Evolutionary conservation across 805 yeast species (phyloP).

Genomic region (Helenozyma rhizophorensis): DNA sequence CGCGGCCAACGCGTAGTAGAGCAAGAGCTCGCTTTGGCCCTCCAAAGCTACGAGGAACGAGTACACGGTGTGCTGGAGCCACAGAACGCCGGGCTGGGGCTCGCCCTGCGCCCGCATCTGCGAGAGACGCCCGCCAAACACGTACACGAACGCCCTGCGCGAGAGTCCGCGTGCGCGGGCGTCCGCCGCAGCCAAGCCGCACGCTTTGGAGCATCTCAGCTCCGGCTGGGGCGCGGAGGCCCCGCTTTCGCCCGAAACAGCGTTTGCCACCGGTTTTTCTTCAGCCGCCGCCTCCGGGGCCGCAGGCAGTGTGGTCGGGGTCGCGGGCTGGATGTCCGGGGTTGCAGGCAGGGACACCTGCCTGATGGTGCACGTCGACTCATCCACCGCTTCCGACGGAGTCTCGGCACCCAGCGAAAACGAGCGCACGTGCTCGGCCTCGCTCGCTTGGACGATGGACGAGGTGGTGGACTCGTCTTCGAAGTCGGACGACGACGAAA

Average conservation of each 20-base stretch:
- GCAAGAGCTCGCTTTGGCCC: conserved; percentile 3
- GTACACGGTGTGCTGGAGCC: background rate
- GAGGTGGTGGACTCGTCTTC: conserved; percentile 26
- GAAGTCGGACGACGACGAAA: conserved; percentile 38
- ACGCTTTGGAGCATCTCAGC: background rate
- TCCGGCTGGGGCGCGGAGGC: too few species aligned
- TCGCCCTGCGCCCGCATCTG: too few species aligned
- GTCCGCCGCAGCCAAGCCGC: background rate
- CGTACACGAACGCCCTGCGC: too few species aligned
- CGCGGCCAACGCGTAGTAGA: conserved; percentile 4
- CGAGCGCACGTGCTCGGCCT: too few species aligned
- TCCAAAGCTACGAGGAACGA: conserved; percentile 3
- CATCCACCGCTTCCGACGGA: too few species aligned
- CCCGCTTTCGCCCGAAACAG: too few species aligned
- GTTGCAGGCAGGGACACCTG: too few species aligned
- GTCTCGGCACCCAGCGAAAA: too few species aligned
- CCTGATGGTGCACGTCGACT: too few species aligned
- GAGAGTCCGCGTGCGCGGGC: background rate
- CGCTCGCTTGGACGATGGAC: conserved; percentile 2
- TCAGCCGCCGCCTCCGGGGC: background rate
- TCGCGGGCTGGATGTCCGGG: too few species aligned
- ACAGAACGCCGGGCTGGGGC: background rate
- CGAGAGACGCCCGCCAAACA: too few species aligned
- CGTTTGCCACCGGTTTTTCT: background rate
- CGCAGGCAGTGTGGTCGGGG: too few species aligned